Evolutionary conservation across 2,329 filamentous ascomycete genomes (phyloP).

Genomic region (Blastomyces silverae): DNA sequence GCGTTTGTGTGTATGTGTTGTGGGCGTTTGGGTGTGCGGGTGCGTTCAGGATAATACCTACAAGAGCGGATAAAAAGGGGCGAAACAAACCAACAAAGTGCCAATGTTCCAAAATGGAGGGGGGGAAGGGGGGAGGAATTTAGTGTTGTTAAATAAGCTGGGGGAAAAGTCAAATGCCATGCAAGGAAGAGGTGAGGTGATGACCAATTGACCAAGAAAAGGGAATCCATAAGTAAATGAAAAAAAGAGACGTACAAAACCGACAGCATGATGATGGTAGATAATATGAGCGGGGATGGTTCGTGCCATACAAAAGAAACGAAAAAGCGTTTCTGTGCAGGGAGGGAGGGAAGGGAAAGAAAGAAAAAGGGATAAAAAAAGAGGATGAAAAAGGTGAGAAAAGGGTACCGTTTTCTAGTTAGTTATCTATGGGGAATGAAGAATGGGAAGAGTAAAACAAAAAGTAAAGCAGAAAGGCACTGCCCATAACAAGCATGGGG

Average conservation of each 20-base stretch:
- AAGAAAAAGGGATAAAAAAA: constrained; percentile 1
- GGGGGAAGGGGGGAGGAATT: background rate
- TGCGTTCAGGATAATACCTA: background rate
- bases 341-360: background rate
- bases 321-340: constrained; percentile 8
- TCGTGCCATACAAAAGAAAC: background rate
- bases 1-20: background rate
- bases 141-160: background rate
- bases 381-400: background rate
- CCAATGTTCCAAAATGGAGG: background rate
- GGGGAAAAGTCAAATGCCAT: background rate
- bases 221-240: background rate
- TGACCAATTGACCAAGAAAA: background rate
- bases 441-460: constrained; percentile 9
- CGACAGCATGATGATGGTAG: background rate
- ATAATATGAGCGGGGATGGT: constrained; percentile 7
- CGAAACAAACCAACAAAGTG: background rate
- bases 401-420: background rate
- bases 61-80: background rate
- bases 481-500: background rate
- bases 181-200: background rate
- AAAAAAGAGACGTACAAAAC: background rate
- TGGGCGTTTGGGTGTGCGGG: background rate
- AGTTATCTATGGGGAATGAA: background rate
- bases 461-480: constrained; percentile 1